Conservation (phyloP, 805 yeast species). For the Maudiozyma turicensis region DNA sequence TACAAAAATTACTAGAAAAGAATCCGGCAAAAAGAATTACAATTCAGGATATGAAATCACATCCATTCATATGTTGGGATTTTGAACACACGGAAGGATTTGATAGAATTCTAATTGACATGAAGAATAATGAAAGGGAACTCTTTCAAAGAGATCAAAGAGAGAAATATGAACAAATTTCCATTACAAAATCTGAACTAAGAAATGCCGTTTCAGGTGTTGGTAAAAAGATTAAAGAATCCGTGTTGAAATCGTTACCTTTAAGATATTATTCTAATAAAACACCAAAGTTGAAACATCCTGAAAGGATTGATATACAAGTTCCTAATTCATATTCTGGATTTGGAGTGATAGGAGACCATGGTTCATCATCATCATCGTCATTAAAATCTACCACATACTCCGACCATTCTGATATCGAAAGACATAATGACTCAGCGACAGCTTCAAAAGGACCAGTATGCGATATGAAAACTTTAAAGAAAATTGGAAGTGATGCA, state of each 20-base stretch:
- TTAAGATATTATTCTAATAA: slow-evolving; percentile 1
- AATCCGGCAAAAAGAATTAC: slow-evolving; percentile 62
- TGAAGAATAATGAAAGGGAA: slow-evolving; percentile 12
- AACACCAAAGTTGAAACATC: neutral
- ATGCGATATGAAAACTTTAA: neutral
- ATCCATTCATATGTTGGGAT: slow-evolving; percentile 54
- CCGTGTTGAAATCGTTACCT: slow-evolving; percentile 10
- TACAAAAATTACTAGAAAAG: slow-evolving; percentile 55
- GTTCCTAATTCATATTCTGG: neutral
- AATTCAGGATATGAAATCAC: slow-evolving; percentile 63
- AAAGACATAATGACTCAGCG: neutral
- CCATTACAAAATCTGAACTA: slow-evolving; percentile 58
- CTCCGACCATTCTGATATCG: neutral
- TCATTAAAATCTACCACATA: neutral
- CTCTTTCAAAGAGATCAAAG: slow-evolving; percentile 21
- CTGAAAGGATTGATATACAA: no score
- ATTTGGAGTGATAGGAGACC: neutral
- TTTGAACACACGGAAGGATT: slow-evolving; percentile 20
- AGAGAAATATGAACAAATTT: slow-evolving; percentile 36
- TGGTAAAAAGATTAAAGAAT: slow-evolving; percentile 48
- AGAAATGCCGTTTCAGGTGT: slow-evolving; percentile 76
- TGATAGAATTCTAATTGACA: slow-evolving; percentile 11
- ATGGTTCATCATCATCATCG: neutral
- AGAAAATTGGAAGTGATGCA: slow-evolving; percentile 6
- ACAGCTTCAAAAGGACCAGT: neutral